Evolutionary conservation across 805 yeast genomes (phyloP), one percentile per base, ranked within the genome.

Genomic region (Nakazawaea laoshanensis): DNA sequence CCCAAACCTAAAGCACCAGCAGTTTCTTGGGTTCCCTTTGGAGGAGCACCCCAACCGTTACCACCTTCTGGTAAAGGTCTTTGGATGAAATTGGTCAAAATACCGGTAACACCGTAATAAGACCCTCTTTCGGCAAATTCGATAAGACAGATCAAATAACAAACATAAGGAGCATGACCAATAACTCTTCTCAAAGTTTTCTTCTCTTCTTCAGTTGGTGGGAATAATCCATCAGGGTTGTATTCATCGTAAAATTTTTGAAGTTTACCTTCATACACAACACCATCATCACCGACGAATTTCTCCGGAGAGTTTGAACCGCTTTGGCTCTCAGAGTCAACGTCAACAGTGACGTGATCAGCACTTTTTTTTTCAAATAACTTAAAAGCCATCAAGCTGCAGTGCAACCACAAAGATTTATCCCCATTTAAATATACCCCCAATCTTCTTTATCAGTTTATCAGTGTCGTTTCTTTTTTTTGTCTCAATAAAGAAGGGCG

Each of bases 81-180:
- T 52, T 64, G 68, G 36, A 69, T 60, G 42, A 69, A 69, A 45
- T 70, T 70, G 19, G 67, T 50, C 35, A 69, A 55, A 29, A 64
- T 47, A 43, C 65, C 65, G 24, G 55, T 45, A 7, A 59, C 58
- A 16, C 74, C 70, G 42, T 65, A 70, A 45, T 69, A 70, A 5
- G 74, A 67, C 34, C 70, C 75, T 53, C 76, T 60, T 50, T 70
- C 76, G 13, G 74, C 71, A 42, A 70, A 65, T 43, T 70, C 77
- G 27, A 62, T 47, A 27, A 51, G 35, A 41, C 71, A 74, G 37
- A 77, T 65, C 34, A 74, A 53, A 53, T 72, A 74, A 24, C 67
- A 53, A 19, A 63, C 59, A 36, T 56, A 57, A 10, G 74, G 69
- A 32, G 75, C 68, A 19, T 57, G 48, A 23, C 77, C 80, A 14